Conservation (phyloP, 129 eudicot species). For the Arctium lappa region DNA sequence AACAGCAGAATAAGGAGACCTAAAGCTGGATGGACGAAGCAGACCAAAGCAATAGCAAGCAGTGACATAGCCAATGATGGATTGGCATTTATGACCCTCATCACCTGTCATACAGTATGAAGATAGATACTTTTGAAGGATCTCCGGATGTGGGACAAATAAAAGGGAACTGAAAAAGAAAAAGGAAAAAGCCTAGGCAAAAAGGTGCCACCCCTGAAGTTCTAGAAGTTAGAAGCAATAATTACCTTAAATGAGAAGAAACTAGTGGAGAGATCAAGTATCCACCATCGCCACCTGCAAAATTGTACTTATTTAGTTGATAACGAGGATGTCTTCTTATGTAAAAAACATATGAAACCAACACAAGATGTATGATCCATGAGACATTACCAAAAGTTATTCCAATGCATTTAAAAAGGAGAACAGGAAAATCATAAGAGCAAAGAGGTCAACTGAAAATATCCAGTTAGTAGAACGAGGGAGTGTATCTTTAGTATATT, state of each 20-base stretch:
- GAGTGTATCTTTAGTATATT: too few species aligned
- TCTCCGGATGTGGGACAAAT: conserved; percentile 5
- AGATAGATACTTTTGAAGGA: not conserved
- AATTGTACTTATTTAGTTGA: conserved; percentile 3
- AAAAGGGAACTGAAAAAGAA: not conserved
- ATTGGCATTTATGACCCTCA: conserved; percentile 54
- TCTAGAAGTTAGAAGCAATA: not conserved
- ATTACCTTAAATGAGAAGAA: conserved; percentile 62
- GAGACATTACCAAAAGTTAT: not conserved
- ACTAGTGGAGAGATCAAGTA: conserved; percentile 38
- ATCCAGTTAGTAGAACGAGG: not conserved
- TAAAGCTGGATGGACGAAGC: conserved; percentile 90
- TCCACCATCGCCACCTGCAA: conserved; percentile 81
- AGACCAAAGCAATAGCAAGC: conserved; percentile 63
- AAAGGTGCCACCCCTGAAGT: conserved; percentile 10
- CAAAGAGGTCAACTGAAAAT: conserved; percentile 5
- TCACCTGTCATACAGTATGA: conserved; percentile 45
- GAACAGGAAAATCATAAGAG: not conserved
- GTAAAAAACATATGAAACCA: not conserved
- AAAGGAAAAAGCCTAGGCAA: not conserved
- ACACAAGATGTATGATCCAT: not conserved
- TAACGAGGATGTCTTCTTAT: not conserved
- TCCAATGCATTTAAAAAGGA: not conserved
- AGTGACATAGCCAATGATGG: conserved; percentile 57
- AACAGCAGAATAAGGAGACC: conserved; percentile 69